Base-by-base conservation (phyloP, 2,329 filamentous ascomycete genomes). In the Nothophaeocryptopus gaeumannii region DNA sequence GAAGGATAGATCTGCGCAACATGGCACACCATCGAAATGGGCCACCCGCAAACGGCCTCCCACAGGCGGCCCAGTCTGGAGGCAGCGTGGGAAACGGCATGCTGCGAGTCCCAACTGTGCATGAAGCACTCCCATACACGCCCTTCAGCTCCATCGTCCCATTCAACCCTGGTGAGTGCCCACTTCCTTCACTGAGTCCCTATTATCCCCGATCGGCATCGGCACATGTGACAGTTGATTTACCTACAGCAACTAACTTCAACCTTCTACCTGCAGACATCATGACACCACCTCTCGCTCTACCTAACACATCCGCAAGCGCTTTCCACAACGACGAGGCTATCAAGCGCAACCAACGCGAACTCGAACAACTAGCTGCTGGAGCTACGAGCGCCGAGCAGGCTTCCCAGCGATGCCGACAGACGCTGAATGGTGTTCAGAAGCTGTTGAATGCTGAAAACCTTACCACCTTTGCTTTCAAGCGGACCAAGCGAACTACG, bases 111-210 rank as follows among this genome's bases (percentile, higher is more conserved):
- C 73, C 75, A 9, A 77, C 74, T 2, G 79, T 93, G 10, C 80
- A 85, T 49, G 86, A 93, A 64, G 88, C 88, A 29, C 75, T 93
- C 39, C 86, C 87, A n/a, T 91, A 84, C 70, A 88, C 88, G 44
- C 88, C 89, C 16, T 85, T 92, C 66, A 88, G 85, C 41, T 89
- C 87, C 3, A 85, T 91, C 41, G 78, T 88, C 45, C 88, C 88
- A 2, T 89, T 92, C 68, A 82, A 86, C 67, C 80, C 86, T 58
- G 83, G 88, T 90, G 70, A 58, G 72, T 69, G 51, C 20, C 7
- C 20, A 7, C 20, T 26, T 26, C 20, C 31, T 26, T 43, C 38
- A 49, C 39, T 51, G 10, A 33, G 36, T 46, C 50, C 41, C 51
- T 39, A 14, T 47, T 16, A 13, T 26, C 20, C 20, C 29, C 36